A percentile compares a stretch with the other conserved stretches of the same genome.
phyloP scores from a whole-genome alignment of 257 asterid genomes.

The Thymus quinquecostatus region DNA sequence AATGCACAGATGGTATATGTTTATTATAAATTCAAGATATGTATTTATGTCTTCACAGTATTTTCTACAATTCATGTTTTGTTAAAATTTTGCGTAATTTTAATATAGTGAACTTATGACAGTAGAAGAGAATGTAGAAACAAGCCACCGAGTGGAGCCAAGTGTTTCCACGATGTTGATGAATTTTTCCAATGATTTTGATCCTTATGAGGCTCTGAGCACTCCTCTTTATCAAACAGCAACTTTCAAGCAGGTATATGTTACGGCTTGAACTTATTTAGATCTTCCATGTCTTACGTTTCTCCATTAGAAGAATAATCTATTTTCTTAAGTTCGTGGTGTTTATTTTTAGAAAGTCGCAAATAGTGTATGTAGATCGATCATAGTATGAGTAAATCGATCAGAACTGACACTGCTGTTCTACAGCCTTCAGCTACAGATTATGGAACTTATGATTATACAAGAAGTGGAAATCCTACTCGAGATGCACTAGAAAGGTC shows the following conservation, averaged over 20 bases:
- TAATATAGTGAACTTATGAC: constrained; percentile 26
- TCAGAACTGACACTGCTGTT: constrained; percentile 9
- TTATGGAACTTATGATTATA: constrained; percentile 80
- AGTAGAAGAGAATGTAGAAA: constrained; percentile 43
- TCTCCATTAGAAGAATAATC: background rate
- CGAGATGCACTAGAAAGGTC: constrained; percentile 89
- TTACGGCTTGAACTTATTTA: background rate
- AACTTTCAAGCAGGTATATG: constrained; percentile 91
- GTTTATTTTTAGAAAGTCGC: background rate
- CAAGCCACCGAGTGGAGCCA: constrained; percentile 45
- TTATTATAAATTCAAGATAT: background rate
- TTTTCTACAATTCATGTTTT: background rate
- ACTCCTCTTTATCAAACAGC: constrained; percentile 98
- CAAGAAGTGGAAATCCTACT: constrained; percentile 98
- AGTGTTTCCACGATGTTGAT: constrained; percentile 85
- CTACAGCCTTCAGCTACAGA: constrained; percentile 90
- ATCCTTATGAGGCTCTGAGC: constrained; percentile 83
- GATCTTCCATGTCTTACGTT: background rate
- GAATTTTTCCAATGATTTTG: constrained; percentile 84
- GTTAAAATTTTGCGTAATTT: constrained; percentile 8
- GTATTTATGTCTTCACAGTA: background rate
- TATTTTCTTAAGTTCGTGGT: background rate
- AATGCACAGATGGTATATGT: constrained; percentile 50
- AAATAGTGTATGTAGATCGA: constrained; percentile 4
- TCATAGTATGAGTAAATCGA: background rate